Evolutionary conservation across 441 rosid genomes (phyloP).

Genomic region (Bocquillonia castaneifolia): DNA sequence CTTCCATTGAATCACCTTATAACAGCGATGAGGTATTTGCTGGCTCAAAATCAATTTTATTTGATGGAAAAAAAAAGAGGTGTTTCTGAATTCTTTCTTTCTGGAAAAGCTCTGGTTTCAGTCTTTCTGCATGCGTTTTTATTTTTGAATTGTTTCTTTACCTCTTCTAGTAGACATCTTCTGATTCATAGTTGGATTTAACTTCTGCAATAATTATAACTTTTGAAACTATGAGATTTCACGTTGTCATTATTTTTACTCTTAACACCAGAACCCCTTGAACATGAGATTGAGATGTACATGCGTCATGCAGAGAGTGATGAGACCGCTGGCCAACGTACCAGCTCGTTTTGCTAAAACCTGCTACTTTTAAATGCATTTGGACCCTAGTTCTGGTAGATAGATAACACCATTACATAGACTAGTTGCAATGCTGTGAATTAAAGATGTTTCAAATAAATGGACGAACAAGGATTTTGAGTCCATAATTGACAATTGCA

Average conservation of each 20-base stretch:
- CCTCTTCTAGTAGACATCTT: background rate
- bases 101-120: background rate
- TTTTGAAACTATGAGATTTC: background rate
- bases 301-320: too few species aligned
- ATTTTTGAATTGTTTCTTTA: background rate
- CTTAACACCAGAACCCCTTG: background rate
- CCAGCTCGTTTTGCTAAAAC: too few species aligned
- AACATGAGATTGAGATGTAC: background rate
- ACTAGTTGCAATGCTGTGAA: background rate
- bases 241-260: background rate
- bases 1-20: constrained; percentile 29
- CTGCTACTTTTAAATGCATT: too few species aligned
- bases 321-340: background rate
- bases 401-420: background rate
- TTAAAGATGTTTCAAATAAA: background rate
- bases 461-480: background rate
- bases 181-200: background rate
- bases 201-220: background rate
- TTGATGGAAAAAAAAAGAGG: background rate
- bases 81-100: background rate
- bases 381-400: background rate
- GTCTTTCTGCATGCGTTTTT: background rate
- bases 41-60: background rate
- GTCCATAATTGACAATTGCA: background rate
- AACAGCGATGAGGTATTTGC: constrained; percentile 37